phyloP scores from a whole-genome alignment of 1,139 yeast species.

The Blastobotrys capitulatus region DNA sequence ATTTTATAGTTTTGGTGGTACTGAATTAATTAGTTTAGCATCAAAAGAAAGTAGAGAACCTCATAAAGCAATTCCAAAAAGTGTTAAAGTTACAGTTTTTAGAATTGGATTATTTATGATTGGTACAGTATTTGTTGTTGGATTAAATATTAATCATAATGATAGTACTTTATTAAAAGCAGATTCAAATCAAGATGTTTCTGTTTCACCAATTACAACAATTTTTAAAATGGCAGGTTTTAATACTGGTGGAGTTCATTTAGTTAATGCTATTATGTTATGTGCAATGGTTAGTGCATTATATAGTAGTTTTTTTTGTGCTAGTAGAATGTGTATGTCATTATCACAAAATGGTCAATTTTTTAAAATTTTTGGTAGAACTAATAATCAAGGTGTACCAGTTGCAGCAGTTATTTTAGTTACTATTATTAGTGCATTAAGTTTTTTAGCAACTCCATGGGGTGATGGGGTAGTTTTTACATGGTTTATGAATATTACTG shows the following conservation, averaged over 20 bases:
- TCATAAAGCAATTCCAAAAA: slow-evolving; percentile 34
- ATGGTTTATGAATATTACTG: slow-evolving; percentile 50
- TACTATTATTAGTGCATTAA: slow-evolving; percentile 43
- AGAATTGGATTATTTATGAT: slow-evolving; percentile 37
- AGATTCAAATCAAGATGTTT: slow-evolving; percentile 27
- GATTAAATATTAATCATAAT: slow-evolving; percentile 43
- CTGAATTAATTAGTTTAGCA: slow-evolving; percentile 47
- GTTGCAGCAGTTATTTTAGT: slow-evolving; percentile 43
- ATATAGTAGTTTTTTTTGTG: slow-evolving; percentile 51
- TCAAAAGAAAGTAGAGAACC: slow-evolving; percentile 48
- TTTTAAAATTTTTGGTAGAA: slow-evolving; percentile 42
- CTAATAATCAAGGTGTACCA: slow-evolving; percentile 50
- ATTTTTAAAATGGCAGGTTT: slow-evolving; percentile 55
- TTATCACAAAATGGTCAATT: slow-evolving; percentile 49
- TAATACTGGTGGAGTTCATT: slow-evolving; percentile 27
- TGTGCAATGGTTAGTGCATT: slow-evolving; percentile 50
- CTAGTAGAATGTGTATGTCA: slow-evolving; percentile 50
- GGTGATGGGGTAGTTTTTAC: slow-evolving; percentile 45
- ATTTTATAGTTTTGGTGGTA: slow-evolving; percentile 49
- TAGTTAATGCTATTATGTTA: slow-evolving; percentile 47
- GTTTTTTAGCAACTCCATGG: slow-evolving; percentile 31
- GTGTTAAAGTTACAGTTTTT: slow-evolving; percentile 36
- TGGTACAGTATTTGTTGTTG: slow-evolving; percentile 43
- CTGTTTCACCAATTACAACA: slow-evolving; percentile 53
- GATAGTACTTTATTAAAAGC: slow-evolving; percentile 40